phyloP scores from a whole-genome alignment of 2,329 filamentous ascomycete genomes.

The Paecilomyces fulvus region DNA sequence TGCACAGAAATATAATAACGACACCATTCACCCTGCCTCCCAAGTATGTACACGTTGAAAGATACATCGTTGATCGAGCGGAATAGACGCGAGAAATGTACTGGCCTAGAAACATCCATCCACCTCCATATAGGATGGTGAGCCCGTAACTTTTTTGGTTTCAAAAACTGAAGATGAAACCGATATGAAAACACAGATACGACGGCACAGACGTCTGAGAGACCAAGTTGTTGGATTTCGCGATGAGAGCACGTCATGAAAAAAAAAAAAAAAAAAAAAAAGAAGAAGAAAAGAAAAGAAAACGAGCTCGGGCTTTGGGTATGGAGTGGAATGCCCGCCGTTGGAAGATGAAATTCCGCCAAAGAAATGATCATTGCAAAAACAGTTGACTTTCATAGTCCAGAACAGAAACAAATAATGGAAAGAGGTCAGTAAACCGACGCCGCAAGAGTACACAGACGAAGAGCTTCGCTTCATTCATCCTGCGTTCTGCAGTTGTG shows the following conservation, averaged over 20 bases:
- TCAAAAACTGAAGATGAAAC: background rate
- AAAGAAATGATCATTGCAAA: background rate
- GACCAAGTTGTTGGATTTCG: background rate
- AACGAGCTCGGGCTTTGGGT: background rate
- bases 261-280: background rate
- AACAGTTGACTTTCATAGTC: background rate
- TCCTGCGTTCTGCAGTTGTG: conserved; percentile 14
- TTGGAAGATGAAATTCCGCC: background rate
- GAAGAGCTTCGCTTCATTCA: conserved; percentile 6
- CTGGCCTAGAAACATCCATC: background rate
- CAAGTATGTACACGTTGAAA: conserved; percentile 3
- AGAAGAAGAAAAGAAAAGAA: background rate
- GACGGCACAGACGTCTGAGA: background rate
- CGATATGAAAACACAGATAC: background rate
- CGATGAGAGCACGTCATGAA: background rate
- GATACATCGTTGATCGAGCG: conserved; percentile 4
- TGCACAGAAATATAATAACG: background rate
- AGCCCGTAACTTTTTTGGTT: background rate
- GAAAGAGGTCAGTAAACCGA: conserved; percentile 7
- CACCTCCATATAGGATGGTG: background rate
- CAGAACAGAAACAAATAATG: background rate
- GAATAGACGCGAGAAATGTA: conserved; percentile 6
- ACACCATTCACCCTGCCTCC: background rate
- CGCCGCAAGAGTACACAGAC: conserved; percentile 10
- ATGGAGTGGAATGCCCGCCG: background rate